Base-by-base conservation (phyloP, 2,329 filamentous ascomycete species). In the Colletotrichum magnum region DNA sequence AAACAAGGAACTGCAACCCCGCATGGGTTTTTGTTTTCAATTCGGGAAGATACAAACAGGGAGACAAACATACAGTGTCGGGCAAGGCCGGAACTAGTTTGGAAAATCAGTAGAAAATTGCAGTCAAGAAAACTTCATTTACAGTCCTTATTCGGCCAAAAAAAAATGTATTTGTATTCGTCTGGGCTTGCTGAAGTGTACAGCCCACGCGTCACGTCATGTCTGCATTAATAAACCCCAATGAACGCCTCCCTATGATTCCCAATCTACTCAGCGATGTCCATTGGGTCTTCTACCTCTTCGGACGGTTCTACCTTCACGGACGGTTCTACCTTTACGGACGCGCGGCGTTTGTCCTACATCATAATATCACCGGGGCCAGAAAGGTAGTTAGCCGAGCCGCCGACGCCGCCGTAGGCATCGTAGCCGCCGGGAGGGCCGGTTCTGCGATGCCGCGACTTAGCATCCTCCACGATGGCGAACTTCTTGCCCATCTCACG, bases 401-500 rank as follows among this genome's bases (percentile, higher is more conserved):
- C 61, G 15, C 64, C 64, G 24, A 10, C 32, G 32, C 32, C 7
- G 9, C 68, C 68, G 24, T 56, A n/a, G 24, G 45, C 18, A 24
- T 10, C 32, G 32, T 10, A 7, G 32, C 7, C 32, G 32, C 32
- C 32, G 32, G 21, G 21, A 24, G 21, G 21, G 21, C 39, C 52
- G 13, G 36, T 43, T 18, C 45, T 64, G 24, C 57, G 70, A 12
- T 68, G 64, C 15, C 62, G 76, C 26, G 51, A 60, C 71, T 78
- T 81, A 26, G 77, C 74, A 1, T 72, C 60, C 70, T 92, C 90
- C 13, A 93, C 81, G 13, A 91, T 80, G 39, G 82, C 79, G 73
- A 92, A 93, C 80, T 95, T 97, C 75, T 89, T 90, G 51, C 94
- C 93, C 2, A 95, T 83, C 56, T 94, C 91, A 62, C 92, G 89